A percentile compares a stretch with the other conserved stretches of the same genome.
These are phyloP conservation scores for Aspergillus aculeatinus DNA, from an alignment of 2,329 filamentous ascomycete species.

Conservation along the genomic window DNA sequence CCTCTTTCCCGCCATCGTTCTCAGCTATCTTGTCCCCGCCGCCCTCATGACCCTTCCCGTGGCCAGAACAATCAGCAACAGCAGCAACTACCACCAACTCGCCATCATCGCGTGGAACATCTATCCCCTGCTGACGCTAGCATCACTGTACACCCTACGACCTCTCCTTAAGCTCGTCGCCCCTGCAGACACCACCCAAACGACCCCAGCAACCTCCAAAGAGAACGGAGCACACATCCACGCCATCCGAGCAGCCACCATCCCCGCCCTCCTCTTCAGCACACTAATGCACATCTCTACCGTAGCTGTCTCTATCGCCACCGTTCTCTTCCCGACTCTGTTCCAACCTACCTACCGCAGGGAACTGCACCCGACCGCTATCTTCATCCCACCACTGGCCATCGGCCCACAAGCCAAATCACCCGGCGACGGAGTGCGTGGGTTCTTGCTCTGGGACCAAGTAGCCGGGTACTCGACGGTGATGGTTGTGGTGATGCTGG, in stretches of 20 bases:
- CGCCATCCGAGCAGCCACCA: not conserved
- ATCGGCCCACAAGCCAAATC: not conserved
- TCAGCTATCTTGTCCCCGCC: not conserved
- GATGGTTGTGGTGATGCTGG: not conserved
- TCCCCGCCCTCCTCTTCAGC: not conserved
- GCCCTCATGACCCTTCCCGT: not conserved
- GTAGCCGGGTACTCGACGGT: not conserved
- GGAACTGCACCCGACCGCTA: not conserved
- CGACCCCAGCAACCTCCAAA: not conserved
- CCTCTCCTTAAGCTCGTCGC: too few relatives aligned
- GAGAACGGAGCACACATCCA: not conserved
- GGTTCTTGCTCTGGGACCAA: constrained; percentile 4
- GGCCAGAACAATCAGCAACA: not conserved
- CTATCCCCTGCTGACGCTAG: not conserved
- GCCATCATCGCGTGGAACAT: constrained; percentile 2
- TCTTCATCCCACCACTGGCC: not conserved
- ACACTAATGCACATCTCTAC: not conserved
- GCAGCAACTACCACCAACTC: not conserved
- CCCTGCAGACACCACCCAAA: not conserved
- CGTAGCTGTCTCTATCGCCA: not conserved
- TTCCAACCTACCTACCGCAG: not conserved
- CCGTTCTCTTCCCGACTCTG: not conserved
- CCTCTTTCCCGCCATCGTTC: not conserved
- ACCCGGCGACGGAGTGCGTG: not conserved
- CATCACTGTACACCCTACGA: too few relatives aligned